Conservation (phyloP, 257 asterid genomes). For the Cordia subcordata region DNA sequence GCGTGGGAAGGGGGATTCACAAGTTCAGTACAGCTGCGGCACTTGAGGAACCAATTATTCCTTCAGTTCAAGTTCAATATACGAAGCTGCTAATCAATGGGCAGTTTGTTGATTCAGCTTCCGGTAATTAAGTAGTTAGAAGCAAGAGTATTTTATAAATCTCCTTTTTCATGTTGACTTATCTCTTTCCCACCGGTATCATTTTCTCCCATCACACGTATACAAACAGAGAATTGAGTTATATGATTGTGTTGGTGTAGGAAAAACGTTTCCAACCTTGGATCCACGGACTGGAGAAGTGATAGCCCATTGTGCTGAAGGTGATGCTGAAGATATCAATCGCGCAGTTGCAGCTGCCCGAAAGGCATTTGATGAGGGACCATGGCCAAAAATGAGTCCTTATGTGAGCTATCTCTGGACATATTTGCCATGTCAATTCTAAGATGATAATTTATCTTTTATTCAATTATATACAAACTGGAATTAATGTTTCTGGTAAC, state of each 20-base stretch:
- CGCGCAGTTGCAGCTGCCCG: constrained; percentile 94
- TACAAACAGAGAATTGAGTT: too few relatives aligned
- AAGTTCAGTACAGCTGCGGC: constrained; percentile 51
- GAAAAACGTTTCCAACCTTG: constrained; percentile 82
- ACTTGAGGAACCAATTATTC: constrained; percentile 46
- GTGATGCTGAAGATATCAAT: constrained; percentile 77
- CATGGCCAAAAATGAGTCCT: constrained; percentile 93
- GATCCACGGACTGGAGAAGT: constrained; percentile 92
- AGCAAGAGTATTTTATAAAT: too few relatives aligned
- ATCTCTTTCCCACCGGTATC: too few relatives aligned
- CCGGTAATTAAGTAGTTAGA: too few relatives aligned
- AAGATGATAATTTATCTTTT: not conserved
- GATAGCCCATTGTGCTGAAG: constrained; percentile 85
- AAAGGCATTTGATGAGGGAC: constrained; percentile 93
- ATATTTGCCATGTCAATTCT: constrained; percentile 1
- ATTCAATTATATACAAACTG: too few relatives aligned
- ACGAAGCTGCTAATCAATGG: constrained; percentile 79
- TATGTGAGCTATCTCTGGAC: constrained; percentile 52
- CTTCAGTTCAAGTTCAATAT: constrained; percentile 44
- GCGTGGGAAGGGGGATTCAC: constrained; percentile 26
- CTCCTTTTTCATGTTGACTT: too few relatives aligned
- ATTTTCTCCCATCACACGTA: too few relatives aligned
- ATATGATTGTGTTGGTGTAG: too few relatives aligned
- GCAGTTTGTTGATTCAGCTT: constrained; percentile 70
- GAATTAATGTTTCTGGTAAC: constrained; percentile 4